Evolutionary conservation across 2,329 filamentous ascomycete genomes (phyloP).

Genomic region (Alternaria panax): DNA sequence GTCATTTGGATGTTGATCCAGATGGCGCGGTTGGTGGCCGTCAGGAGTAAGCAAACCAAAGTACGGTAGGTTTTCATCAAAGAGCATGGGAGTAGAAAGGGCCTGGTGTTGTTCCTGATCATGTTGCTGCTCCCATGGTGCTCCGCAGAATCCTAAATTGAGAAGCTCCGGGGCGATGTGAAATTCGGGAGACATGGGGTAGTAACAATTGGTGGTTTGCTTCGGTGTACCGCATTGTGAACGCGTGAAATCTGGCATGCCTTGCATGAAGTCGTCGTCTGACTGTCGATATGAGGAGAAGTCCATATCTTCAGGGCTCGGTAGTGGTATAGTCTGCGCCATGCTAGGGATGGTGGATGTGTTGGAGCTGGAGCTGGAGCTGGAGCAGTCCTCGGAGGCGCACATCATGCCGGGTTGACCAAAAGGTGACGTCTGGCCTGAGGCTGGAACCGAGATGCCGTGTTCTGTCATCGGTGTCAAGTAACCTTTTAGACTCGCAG

Average conservation of each 20-base stretch:
- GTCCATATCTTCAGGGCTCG: conserved; percentile 1
- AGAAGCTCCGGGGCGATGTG: conserved; percentile 8
- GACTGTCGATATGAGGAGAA: conserved; percentile 1
- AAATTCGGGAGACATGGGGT: conserved; percentile 5
- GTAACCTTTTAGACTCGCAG: conserved; percentile 1
- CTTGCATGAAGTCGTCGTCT: conserved; percentile 8
- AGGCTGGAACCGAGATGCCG: neutral
- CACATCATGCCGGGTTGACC: neutral
- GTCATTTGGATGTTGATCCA: conserved; percentile 1
- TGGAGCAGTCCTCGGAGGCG: conserved; percentile 3
- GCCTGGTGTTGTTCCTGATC: neutral
- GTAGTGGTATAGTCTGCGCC: neutral
- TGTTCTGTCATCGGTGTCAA: neutral
- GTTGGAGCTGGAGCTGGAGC: conserved; percentile 5
- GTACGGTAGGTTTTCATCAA: conserved; percentile 5
- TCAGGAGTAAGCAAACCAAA: conserved; percentile 11
- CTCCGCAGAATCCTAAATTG: neutral
- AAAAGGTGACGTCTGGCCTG: conserved; percentile 7
- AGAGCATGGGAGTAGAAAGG: neutral
- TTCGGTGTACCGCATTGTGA: conserved; percentile 5
- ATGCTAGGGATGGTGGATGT: neutral
- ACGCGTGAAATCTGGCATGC: neutral
- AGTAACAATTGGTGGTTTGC: conserved; percentile 1
- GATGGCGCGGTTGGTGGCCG: neutral
- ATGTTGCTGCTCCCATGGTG: conserved; percentile 5